These are phyloP conservation scores for Aureoboletus auriporus DNA, from an alignment of 768 basidiomycete genomes.

Conservation along the genomic window DNA sequence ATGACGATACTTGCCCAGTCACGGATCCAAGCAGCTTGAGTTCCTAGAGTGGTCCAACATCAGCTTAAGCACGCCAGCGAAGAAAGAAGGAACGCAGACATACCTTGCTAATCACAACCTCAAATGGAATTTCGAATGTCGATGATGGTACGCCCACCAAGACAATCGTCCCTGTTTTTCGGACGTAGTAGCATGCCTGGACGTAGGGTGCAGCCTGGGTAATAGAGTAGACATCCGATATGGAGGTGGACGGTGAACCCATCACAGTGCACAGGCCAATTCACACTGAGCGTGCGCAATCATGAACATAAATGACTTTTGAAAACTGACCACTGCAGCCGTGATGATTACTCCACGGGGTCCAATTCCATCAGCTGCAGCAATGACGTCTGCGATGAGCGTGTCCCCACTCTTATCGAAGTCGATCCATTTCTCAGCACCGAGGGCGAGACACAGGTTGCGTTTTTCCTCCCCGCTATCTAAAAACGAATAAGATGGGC, in stretches of 20 bases:
- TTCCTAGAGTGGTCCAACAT: constrained; percentile 9
- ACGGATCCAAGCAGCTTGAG: constrained; percentile 20
- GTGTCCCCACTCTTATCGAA: constrained; percentile 39
- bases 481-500: no score
- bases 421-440: constrained; percentile 44
- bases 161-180: constrained; percentile 38
- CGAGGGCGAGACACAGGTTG: constrained; percentile 33
- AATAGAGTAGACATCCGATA: not conserved
- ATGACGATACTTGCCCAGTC: constrained; percentile 13
- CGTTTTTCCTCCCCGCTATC: constrained; percentile 44
- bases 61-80: not conserved
- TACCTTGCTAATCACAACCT: constrained; percentile 27
- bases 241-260: no score
- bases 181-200: constrained; percentile 39
- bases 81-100: not conserved
- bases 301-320: not conserved
- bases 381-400: constrained; percentile 35
- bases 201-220: not conserved
- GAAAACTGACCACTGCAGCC: constrained; percentile 15
- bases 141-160: constrained; percentile 38
- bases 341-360: constrained; percentile 36
- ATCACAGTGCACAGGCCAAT: not conserved
- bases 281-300: not conserved
- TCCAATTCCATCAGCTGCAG: constrained; percentile 39
- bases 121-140: constrained; percentile 29